Base-by-base conservation (phyloP, 2,329 filamentous ascomycete genomes). In the Claviceps monticola region DNA sequence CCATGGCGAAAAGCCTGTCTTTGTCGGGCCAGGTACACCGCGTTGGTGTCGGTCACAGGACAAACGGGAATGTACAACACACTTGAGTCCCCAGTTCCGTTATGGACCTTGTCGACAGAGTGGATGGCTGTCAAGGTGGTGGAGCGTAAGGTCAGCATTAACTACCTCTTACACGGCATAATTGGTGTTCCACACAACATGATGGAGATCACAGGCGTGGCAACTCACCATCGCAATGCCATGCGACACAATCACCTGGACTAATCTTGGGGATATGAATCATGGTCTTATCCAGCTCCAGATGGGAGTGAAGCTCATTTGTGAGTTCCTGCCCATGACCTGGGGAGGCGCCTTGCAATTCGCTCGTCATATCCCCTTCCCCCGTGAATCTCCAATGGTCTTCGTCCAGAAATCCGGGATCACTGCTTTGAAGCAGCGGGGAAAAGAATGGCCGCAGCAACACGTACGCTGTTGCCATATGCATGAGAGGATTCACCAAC, bases 31-130 rank as follows among this genome's bases (percentile, higher is more conserved):
- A 91, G 71, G 62, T 90, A 93, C 21, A 76, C 68, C 0, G 84
- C 82, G 59, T 93, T 95, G 41, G 73, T 69, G 50, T 83, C 78
- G 0, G 88, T 95, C 34, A 88, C 74, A 0, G 90, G 89, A 51
- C 86, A 93, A 0, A 87, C 83, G 0, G 90, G 89, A 51, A 96
- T 95, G 61, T 96, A 96, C 54, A 96, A 62, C 0, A 95, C 90
- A 58, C 83, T 89, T 0, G 86, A 88, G 65, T 96, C 90, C 0
- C 71, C 66, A 1, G 68, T 73, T 1, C 90, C 91, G 1, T 66
- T 67, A 63, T 96, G 90, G 1, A 82, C 73, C 57, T 80, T 83
- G 68, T 96, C 90, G 0, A 96, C 90, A 0, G 88, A 80, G 63
- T 95, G 90, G 48, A 94, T 84, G 3, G 70, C 74, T 68, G 29